These are phyloP conservation scores for Penicillium waksmanii DNA, from an alignment of 495 filamentous ascomycete genomes.

Conservation along the genomic window DNA sequence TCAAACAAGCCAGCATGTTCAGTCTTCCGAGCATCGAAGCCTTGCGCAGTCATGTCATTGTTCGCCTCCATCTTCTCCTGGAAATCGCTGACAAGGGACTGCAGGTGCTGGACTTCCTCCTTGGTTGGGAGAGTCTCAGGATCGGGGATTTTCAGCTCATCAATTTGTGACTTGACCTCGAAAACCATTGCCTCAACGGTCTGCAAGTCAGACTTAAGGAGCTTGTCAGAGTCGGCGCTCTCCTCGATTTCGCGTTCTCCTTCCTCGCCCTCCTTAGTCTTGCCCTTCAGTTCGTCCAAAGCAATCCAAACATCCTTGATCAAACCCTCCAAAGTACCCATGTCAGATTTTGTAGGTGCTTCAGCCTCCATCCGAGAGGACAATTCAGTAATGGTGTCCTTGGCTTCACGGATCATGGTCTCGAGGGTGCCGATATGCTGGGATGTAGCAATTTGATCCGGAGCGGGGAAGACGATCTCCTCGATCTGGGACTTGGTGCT, in stretches of 20 bases:
- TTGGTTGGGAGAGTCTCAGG: slow-evolving; percentile 65
- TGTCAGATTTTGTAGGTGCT: slow-evolving; percentile 73
- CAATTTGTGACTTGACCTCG: slow-evolving; percentile 76
- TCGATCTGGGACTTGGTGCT: slow-evolving; percentile 85
- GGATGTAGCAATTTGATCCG: slow-evolving; percentile 64
- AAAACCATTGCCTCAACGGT: slow-evolving; percentile 75
- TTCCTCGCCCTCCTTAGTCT: slow-evolving; percentile 43
- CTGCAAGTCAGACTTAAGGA: slow-evolving; percentile 79
- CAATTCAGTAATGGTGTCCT: slow-evolving; percentile 66
- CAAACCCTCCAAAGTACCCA: slow-evolving; percentile 72
- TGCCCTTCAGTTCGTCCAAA: slow-evolving; percentile 77
- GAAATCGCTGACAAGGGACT: slow-evolving; percentile 70
- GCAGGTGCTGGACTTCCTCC: slow-evolving; percentile 64
- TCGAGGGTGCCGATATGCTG: slow-evolving; percentile 79
- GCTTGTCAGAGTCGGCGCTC: slow-evolving; percentile 64
- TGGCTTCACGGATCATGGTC: slow-evolving; percentile 67
- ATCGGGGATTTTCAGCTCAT: slow-evolving; percentile 69
- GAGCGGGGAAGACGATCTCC: slow-evolving; percentile 67
- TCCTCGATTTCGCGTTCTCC: slow-evolving; percentile 57
- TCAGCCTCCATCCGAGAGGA: slow-evolving; percentile 60
- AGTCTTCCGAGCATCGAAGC: slow-evolving; percentile 74
- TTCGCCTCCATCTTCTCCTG: slow-evolving; percentile 68
- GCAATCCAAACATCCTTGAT: slow-evolving; percentile 73
- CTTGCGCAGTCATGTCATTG: slow-evolving; percentile 73
- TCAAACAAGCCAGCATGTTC: slow-evolving; percentile 63